A percentile compares a stretch with the other conserved stretches of the same genome.
Conservation (phyloP, 176 grass and related monocot genomes). For the Ensete glaucum region DNA sequence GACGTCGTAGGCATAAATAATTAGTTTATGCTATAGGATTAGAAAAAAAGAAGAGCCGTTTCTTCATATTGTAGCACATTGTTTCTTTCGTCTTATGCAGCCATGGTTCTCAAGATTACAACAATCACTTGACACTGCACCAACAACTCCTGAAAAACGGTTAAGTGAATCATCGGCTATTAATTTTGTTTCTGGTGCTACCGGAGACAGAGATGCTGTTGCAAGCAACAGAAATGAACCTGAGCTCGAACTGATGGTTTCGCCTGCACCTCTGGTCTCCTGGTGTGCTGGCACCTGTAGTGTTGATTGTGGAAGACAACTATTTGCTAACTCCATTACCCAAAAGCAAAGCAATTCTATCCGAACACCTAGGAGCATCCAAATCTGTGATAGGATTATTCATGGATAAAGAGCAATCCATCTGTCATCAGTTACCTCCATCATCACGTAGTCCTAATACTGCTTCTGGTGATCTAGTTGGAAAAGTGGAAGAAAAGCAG, state of each 20-base stretch:
- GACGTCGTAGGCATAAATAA: no score
- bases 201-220: neutral
- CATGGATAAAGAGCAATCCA: constrained; percentile 7
- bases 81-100: neutral
- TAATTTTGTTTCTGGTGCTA: neutral
- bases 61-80: neutral
- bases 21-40: no score
- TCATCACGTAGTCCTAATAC: constrained; percentile 26
- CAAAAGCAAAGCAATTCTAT: constrained; percentile 34
- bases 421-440: constrained; percentile 33
- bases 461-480: neutral
- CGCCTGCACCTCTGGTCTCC: constrained; percentile 80
- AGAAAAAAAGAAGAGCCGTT: no score
- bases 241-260: constrained; percentile 3
- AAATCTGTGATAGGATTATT: constrained; percentile 22
- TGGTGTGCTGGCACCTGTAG: constrained; percentile 59
- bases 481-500: constrained; percentile 25
- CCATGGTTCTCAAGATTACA: constrained; percentile 5
- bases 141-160: neutral
- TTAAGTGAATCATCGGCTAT: neutral
- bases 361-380: constrained; percentile 30
- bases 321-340: constrained; percentile 80
- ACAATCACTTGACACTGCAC: neutral
- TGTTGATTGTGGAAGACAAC: constrained; percentile 57
- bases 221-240: neutral